Evolutionary conservation across 2,329 filamentous ascomycete species (phyloP), one percentile per base, ranked within the genome.

Genomic region (Chaetomium olivaceum): DNA sequence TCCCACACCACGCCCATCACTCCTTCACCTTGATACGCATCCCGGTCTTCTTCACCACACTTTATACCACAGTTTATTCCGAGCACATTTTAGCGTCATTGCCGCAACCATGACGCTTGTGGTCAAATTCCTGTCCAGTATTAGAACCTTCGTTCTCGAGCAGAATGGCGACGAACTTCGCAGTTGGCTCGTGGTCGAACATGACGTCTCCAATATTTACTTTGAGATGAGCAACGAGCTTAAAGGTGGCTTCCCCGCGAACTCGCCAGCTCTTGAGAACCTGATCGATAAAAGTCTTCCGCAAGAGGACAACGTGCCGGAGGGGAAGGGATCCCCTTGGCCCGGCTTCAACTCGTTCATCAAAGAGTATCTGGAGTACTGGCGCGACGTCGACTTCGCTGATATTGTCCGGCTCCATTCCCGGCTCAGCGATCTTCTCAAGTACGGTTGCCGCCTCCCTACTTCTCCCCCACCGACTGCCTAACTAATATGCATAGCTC

Each of bases 281-380:
- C 82, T 89, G 67, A 86, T 92, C 68, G 86, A 89, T 65, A 82
- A 82, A 55, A 80, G 84, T 12, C 81, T 94, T 1, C 88, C 89
- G 0, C 83, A 89, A 66, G 85, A 88, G 8, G 84, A 89, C 61
- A 84, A 90, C 51, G 83, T 87, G 1, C 80, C 82, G 0, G 87
- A 90, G 60, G 89, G 87, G 1, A 82, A 85, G 68, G 87, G 84
- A 51, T 85, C 89, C 8, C 82, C 85, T 0, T 96, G 92, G 92
- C 86, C 87, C 0, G 87, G 90, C 1, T 92, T 97, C 75, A 82
- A 90, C 58, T 84, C 87, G 2, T 96, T 97, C 74, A 86, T 96
- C 76, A 90, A 87, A 72, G 87, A 92, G 58, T 97, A 96, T 73
- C 82, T 97, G 69, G 81, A 85, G 54, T 96, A 93, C 72, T 87